Evolutionary conservation across 2,329 filamentous ascomycete species (phyloP), one percentile per base, ranked within the genome.

Genomic region (Tolypocladium nubicola): DNA sequence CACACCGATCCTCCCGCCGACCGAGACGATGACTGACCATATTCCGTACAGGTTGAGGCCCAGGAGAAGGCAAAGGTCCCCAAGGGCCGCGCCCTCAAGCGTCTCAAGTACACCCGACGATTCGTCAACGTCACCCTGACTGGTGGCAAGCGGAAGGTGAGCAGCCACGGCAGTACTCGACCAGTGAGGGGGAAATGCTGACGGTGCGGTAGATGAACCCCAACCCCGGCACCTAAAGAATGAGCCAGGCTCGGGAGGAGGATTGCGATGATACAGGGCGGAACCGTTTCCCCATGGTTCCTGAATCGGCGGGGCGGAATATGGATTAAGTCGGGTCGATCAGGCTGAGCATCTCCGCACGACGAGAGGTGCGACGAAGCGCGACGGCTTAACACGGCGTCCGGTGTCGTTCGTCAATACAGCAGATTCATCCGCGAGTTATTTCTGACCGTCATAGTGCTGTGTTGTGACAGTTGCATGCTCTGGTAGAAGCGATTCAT

Each of bases 61-160:
- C 88, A 92, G 79, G 92, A 97, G 87, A 96, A 96, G 88, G 82
- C 89, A 80, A 97, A 97, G 89, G 84, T 81, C 70, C 91, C 93
- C 75, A 97, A 97, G 87, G 93, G 93, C 74, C 91, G 93, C 74
- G 93, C 93, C 69, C 90, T 94, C 82, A 97, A 97, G 91, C 86
- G 93, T 73, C 86, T 95, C 76, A 86, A 85, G 77, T 97, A 97
- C 86, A 96, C 90, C 70, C 89, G 93, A 76, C 91, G 93, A 73
- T 97, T 97, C 83, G 92, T 97, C 69, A 97, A 97, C 81, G 91
- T 97, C 75, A 94, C 90, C 73, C 84, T 96, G 79, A 95, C 92
- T 66, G 92, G 91, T 78, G 93, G 93, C 81, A 97, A 97, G 92
- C 85, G 93, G 79, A 97, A 97, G 90, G 90, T 94, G 77, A 73